Conservation (phyloP, 768 basidiomycete species). For the Lentinula detonsa region DNA sequence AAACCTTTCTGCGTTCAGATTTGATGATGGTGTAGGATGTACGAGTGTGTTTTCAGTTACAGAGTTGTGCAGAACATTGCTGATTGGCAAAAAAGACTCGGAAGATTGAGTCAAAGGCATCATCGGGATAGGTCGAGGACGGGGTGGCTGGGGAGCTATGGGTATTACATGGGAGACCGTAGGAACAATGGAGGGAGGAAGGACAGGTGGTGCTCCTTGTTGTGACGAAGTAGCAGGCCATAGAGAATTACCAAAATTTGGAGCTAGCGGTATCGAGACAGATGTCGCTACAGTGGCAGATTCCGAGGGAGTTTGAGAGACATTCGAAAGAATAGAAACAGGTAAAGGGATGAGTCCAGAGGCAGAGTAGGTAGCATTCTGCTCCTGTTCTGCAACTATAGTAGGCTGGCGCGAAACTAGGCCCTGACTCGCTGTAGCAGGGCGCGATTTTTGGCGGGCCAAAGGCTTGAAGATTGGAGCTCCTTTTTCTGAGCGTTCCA, state of each 20-base stretch:
- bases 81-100: background rate
- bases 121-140: background rate
- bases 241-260: background rate
- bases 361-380: background rate
- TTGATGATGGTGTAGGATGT: background rate
- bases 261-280: background rate
- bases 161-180: background rate
- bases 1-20: background rate
- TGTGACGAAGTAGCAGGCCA: background rate
- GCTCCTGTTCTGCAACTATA: background rate
- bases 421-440: slow-evolving; percentile 16
- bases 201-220: background rate
- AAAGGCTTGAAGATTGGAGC: slow-evolving; percentile 66
- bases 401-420: background rate
- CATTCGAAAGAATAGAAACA: background rate
- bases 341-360: background rate
- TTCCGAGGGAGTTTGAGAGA: background rate
- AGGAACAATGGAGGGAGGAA: background rate
- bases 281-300: background rate
- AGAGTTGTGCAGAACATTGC: background rate
- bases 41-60: background rate
- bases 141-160: slow-evolving; percentile 8
- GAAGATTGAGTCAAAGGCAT: slow-evolving; percentile 5
- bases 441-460: slow-evolving; percentile 46
- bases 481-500: slow-evolving; percentile 54